phyloP scores from a whole-genome alignment of 345 rosid genomes.

The Citrus hindsii region DNA sequence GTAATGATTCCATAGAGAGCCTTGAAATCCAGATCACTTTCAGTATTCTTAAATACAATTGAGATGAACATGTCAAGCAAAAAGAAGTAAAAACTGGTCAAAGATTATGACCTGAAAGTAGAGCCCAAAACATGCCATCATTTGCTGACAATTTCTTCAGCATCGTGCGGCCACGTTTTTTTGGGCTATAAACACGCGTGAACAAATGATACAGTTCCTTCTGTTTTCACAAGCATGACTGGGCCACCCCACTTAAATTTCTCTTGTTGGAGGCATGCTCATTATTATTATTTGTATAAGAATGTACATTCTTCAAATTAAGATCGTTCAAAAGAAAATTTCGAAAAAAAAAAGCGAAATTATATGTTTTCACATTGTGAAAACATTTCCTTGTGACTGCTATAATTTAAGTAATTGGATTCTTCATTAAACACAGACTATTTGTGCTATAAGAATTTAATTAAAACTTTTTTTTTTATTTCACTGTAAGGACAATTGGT shows the following conservation, averaged over 20 bases:
- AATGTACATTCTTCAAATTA: neutral
- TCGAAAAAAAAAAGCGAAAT: too few species aligned
- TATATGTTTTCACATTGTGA: too few species aligned
- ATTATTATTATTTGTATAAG: neutral
- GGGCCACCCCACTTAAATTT: neutral
- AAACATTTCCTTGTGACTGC: too few species aligned
- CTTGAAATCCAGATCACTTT: neutral
- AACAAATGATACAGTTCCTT: constrained; percentile 20
- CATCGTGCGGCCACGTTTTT: constrained; percentile 23
- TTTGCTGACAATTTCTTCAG: neutral
- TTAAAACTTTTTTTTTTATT: too few species aligned
- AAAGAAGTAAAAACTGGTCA: constrained; percentile 17
- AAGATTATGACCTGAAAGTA: constrained; percentile 11
- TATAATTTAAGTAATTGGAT: too few species aligned
- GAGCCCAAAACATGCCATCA: neutral
- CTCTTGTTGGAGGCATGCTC: constrained; percentile 19
- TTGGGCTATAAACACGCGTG: constrained; percentile 15
- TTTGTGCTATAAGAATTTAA: too few species aligned
- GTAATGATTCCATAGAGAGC: neutral
- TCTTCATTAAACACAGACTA: too few species aligned
- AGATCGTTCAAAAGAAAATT: neutral
- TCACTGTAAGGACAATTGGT: too few species aligned
- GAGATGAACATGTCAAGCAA: neutral
- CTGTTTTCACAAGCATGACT: neutral
- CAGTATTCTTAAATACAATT: neutral